Evolutionary conservation across 805 yeast species (phyloP).

Genomic region (Wickerhamomyces alni): DNA sequence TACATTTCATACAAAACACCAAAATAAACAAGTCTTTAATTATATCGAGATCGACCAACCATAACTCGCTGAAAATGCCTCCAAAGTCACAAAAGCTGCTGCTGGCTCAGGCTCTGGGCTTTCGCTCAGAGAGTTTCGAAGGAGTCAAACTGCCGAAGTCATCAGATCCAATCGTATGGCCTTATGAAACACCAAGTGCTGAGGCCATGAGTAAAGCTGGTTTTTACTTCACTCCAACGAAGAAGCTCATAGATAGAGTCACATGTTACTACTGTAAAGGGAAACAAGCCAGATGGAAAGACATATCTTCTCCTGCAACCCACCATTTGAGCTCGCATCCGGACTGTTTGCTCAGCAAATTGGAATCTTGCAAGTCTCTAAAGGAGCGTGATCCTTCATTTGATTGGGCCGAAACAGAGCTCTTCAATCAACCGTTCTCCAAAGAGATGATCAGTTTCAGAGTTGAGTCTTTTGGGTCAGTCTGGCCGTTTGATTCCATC

Average conservation of each 20-base stretch:
- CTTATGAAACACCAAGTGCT: conserved; percentile 21
- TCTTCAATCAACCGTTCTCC: conserved; percentile 31
- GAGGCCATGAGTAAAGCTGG: conserved; percentile 51
- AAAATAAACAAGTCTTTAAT: too few relatives aligned
- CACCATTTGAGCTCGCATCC: conserved; percentile 37
- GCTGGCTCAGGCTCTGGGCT: background rate
- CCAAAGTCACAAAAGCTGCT: background rate
- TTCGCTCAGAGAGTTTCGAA: conserved; percentile 12
- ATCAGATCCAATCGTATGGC: conserved; percentile 17
- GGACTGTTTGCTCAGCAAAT: conserved; percentile 26
- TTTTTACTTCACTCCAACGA: conserved; percentile 55
- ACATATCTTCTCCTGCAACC: conserved; percentile 38
- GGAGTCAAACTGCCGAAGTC: conserved; percentile 10
- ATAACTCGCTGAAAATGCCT: background rate
- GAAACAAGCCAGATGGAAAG: conserved; percentile 55
- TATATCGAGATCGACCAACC: too few relatives aligned
- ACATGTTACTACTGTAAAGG: conserved; percentile 52
- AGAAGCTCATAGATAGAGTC: conserved; percentile 42
- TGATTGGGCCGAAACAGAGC: conserved; percentile 12
- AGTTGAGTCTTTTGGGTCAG: conserved; percentile 31
- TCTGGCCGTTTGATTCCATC: conserved; percentile 43
- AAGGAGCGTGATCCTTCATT: conserved; percentile 13
- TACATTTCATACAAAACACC: background rate
- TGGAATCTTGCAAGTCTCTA: conserved; percentile 20
- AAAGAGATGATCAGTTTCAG: conserved; percentile 28